These are phyloP conservation scores for Orbilia blumenaviensis DNA, from an alignment of 2,329 filamentous ascomycete species.

Conservation along the genomic window DNA sequence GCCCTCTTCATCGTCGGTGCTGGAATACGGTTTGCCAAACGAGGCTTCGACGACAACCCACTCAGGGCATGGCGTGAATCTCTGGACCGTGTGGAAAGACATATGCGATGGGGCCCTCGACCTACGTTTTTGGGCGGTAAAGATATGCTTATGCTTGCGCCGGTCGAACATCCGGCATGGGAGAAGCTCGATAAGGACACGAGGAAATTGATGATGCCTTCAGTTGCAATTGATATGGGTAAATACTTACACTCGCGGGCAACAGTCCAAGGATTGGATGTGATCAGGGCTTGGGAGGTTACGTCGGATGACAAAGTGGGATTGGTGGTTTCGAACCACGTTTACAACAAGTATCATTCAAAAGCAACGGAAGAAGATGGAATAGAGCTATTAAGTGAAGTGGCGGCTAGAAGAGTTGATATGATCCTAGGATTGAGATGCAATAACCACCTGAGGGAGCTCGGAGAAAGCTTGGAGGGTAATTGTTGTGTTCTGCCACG, in stretches of 20 bases:
- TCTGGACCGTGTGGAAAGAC: slow-evolving; percentile 64
- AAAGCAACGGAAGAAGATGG: slow-evolving; percentile 64
- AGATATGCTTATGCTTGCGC: slow-evolving; percentile 62
- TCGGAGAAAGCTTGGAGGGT: slow-evolving; percentile 59
- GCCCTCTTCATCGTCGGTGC: slow-evolving; percentile 67
- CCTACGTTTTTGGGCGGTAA: slow-evolving; percentile 48
- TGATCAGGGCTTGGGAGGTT: slow-evolving; percentile 65
- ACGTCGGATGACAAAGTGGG: slow-evolving; percentile 31
- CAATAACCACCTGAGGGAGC: slow-evolving; percentile 61
- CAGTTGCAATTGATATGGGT: slow-evolving; percentile 67
- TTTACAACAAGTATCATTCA: slow-evolving; percentile 61
- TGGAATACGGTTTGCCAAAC: slow-evolving; percentile 67
- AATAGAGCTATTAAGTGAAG: slow-evolving; percentile 64
- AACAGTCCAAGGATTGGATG: slow-evolving; percentile 59
- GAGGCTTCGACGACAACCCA: slow-evolving; percentile 53
- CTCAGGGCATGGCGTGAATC: slow-evolving; percentile 59
- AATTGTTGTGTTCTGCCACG: slow-evolving; percentile 67
- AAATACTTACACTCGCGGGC: slow-evolving; percentile 64
- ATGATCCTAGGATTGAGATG: slow-evolving; percentile 68
- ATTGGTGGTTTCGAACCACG: slow-evolving; percentile 59
- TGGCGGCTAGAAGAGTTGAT: slow-evolving; percentile 66
- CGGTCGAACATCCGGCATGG: slow-evolving; percentile 64
- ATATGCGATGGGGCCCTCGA: slow-evolving; percentile 57
- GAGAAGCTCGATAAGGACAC: slow-evolving; percentile 62
- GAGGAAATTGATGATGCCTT: slow-evolving; percentile 63